Evolutionary conservation across 1,284 basidiomycete species (phyloP).

Genomic region (Ganoderma sp.): DNA sequence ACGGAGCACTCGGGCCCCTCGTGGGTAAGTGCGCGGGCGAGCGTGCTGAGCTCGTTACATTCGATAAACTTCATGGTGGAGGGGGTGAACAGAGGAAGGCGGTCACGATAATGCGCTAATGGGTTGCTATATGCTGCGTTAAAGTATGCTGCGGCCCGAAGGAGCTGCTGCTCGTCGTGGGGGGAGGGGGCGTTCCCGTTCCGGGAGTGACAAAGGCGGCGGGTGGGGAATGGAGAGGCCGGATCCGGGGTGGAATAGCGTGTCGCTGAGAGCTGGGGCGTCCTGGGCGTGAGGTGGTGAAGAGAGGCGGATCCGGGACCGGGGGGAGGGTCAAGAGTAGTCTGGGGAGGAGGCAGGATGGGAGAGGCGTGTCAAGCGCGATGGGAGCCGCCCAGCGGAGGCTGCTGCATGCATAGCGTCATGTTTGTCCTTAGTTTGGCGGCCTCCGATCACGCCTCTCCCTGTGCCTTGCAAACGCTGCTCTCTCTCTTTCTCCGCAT

Average conservation of each 20-base stretch:
- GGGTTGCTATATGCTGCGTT: background rate
- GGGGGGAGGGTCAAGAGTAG: constrained; percentile 1
- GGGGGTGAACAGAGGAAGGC: background rate
- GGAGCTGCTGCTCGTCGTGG: background rate
- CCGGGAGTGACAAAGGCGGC: constrained; percentile 7
- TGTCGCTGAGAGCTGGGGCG: background rate
- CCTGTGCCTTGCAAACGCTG: background rate
- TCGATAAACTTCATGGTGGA: constrained; percentile 89
- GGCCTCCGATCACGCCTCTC: constrained; percentile 22
- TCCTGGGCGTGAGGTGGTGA: background rate
- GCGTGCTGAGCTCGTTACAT: constrained; percentile 77
- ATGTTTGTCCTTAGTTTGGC: constrained; percentile 30
- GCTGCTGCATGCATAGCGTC: constrained; percentile 8
- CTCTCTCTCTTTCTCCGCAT: background rate
- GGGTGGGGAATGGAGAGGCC: background rate
- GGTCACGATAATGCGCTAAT: constrained; percentile 4
- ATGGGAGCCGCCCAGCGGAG: constrained; percentile 9
- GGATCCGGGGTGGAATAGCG: background rate
- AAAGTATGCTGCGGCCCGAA: constrained; percentile 17
- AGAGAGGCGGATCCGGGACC: background rate
- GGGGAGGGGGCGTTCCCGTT: constrained; percentile 1
- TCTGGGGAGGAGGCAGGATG: constrained; percentile 10
- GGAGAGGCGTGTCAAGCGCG: constrained; percentile 22
- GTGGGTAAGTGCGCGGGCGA: constrained; percentile 84
- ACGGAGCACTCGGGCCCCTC: constrained; percentile 90